Base-by-base conservation (phyloP, 495 filamentous ascomycete species). In the Aspergillus steynii region DNA sequence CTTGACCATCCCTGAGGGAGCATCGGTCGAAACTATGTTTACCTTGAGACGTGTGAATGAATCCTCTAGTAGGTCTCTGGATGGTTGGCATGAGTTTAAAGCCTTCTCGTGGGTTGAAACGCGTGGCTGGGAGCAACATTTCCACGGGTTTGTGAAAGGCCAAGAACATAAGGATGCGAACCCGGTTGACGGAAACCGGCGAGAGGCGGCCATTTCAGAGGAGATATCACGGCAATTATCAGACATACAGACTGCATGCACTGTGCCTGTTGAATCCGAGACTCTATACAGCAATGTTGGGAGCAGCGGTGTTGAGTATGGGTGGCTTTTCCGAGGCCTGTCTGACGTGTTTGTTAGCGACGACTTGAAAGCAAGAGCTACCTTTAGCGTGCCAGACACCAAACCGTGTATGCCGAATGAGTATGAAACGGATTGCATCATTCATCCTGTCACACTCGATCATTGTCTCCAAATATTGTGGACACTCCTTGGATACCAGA, bases 391-490 rank as follows among this genome's bases (percentile, higher is more conserved):
- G 15, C 75, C 75, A 1, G 77, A 85, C 48, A 83, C 81, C 8
- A 74, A 65, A 4, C 56, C 71, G 8, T 70, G 66, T 26, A 85
- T 85, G 82, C 83, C 83, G 0, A 31, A 77, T 53, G 65, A 64
- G 29, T 68, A 75, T 47, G 78, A 85, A 60, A 77, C 74, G 0
- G 63, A 71, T 0, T 80, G 70, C 58, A 65, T 81, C 42, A 55
- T 78, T 1, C 82, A 83, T 49, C 81, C 82, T 8, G 70, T 77
- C 0, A 69, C 76, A 1, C 58, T 84, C 5, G 82, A 84, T 46
- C 62, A 71, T 28, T 74, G 80, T 59, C 61, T 79, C 5, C 82
- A 85, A 53, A 31, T 67, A 4, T 61, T 70, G 63, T 74, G 71
- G 71, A 42, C 65, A 1, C 62, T 74, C 1, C 49, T 29, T 5